These are phyloP conservation scores for Paramarasmius palmivorus DNA, from an alignment of 1,284 basidiomycete genomes.

Conservation along the genomic window DNA sequence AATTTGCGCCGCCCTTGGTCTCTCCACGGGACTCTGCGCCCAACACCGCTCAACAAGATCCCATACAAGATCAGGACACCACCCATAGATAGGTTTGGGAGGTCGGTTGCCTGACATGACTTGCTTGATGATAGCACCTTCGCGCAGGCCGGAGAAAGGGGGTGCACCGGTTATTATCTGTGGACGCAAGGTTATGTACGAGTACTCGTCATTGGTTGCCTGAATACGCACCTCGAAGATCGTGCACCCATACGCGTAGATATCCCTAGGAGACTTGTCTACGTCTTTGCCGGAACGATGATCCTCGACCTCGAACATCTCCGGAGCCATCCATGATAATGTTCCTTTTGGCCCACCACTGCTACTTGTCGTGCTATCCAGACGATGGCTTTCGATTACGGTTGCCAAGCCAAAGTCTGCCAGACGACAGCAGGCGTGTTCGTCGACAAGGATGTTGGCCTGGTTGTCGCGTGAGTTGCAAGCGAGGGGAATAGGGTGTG, in stretches of 20 bases:
- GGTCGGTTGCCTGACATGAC: constrained; percentile 4
- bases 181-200: not conserved
- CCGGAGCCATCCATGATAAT: not conserved
- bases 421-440: not conserved
- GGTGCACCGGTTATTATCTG: constrained; percentile 6
- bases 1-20: constrained; percentile 2
- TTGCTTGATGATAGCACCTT: constrained; percentile 3
- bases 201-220: not conserved
- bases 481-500: not conserved
- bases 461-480: not conserved
- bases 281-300: not conserved
- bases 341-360: not conserved
- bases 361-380: not conserved
- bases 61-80: constrained; percentile 13
- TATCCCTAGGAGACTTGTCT: constrained; percentile 1
- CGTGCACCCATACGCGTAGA: constrained; percentile 16
- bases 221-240: constrained; percentile 12
- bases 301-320: not conserved
- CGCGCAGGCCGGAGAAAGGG: constrained; percentile 4
- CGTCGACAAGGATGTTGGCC: not conserved
- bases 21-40: constrained; percentile 1
- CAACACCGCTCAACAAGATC: constrained; percentile 7
- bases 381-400: not conserved
- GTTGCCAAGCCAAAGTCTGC: not conserved
- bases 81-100: not conserved